Evolutionary conservation across 1,284 basidiomycete species (phyloP), one percentile per base, ranked within the genome.

Genomic region (Leccinum variabile): DNA sequence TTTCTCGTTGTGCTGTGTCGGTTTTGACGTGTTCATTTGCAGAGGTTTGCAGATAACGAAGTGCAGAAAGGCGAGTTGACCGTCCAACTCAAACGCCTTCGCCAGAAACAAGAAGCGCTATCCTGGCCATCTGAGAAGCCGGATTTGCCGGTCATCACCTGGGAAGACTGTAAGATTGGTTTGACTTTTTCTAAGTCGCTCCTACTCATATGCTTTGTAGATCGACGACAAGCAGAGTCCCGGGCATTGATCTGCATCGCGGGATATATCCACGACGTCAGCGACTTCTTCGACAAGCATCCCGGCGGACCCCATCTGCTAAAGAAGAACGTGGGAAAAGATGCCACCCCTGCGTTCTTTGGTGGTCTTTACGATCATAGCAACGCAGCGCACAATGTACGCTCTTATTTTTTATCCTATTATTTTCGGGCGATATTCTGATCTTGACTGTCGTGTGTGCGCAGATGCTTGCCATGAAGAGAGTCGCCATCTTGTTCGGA

Each of bases 351-450:
- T 0, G 30, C 92, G 1, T 95, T 96, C 85, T 94, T 94, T 72
- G 94, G 93, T 61, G 93, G 94, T 71, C 88, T 94, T 9, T 94
- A 95, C 74, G 92, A 95, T 66, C 93, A 95, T 75, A 91, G 91
- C 13, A 94, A 94, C 71, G 91, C 91, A 39, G 92, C 92, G 2
- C 90, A 93, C 78, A 90, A 90, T 71, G 86, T 89, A 90, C 70
- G 86, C 46, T 60, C 44, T 28, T 56, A 25, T 13, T 39, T 41
- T 41, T 41, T 41, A 8, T n/a, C n/a, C 39, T 41, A 41, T 41
- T 2, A 10, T 54, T 6, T 1, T 14, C 18, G 7, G 13, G 1
- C 1, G 18, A 30, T 9, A 1, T 7, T 13, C 30, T 30, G 5
- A 46, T 39, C 9, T 49, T 68, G 72, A 73, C 75, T 46, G n/a